A percentile compares a stretch with the other conserved stretches of the same genome.
These are phyloP conservation scores for Rhizodiscina lignyota DNA, from an alignment of 495 filamentous ascomycete species.

Conservation along the genomic window DNA sequence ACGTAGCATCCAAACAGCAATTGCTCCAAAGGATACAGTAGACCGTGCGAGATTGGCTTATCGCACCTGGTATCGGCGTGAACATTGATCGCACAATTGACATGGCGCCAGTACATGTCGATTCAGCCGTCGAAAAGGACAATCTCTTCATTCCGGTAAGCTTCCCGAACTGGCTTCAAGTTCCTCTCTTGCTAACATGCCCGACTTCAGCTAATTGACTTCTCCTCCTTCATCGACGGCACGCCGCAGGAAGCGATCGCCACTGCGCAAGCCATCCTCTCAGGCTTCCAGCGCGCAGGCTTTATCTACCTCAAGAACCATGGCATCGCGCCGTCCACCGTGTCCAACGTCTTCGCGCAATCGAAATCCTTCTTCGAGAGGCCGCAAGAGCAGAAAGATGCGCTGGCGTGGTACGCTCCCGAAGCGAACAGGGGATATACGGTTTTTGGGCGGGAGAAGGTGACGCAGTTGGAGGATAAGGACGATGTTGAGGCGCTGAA, in stretches of 20 bases:
- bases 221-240: slow-evolving; percentile 54
- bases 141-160: slow-evolving; percentile 15
- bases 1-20: too few relatives aligned
- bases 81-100: too few relatives aligned
- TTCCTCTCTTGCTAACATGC: slow-evolving; percentile 1
- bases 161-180: neutral
- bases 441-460: slow-evolving; percentile 61
- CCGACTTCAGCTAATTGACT: slow-evolving; percentile 60
- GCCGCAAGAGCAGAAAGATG: slow-evolving; percentile 50
- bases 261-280: slow-evolving; percentile 53
- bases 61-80: too few relatives aligned
- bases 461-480: slow-evolving; percentile 37
- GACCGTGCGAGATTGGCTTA: too few relatives aligned
- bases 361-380: slow-evolving; percentile 68
- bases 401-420: slow-evolving; percentile 20
- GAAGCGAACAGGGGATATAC: slow-evolving; percentile 46
- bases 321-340: slow-evolving; percentile 39
- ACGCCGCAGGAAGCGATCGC: slow-evolving; percentile 41
- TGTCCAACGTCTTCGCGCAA: slow-evolving; percentile 40
- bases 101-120: too few relatives aligned
- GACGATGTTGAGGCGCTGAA: slow-evolving; percentile 42
- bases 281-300: slow-evolving; percentile 70
- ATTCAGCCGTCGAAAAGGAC: slow-evolving; percentile 5
- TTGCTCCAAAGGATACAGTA: too few relatives aligned
- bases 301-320: slow-evolving; percentile 84